Percentiles rank a stretch among this genome's conserved stretches.
Evolutionary conservation across 768 basidiomycete genomes (phyloP).

Genomic region (Lactarius indigo): DNA sequence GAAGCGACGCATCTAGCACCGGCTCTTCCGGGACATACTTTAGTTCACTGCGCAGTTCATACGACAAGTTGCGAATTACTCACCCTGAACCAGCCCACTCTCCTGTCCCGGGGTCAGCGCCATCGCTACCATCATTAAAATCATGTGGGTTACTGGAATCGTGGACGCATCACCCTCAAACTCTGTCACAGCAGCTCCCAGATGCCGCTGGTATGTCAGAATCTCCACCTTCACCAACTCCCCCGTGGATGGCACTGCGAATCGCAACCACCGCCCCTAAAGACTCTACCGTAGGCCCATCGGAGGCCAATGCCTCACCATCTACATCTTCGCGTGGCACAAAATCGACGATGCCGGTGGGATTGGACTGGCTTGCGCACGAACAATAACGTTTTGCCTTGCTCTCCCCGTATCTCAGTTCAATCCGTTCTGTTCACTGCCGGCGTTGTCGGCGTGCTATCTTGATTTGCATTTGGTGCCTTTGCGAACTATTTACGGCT

Average conservation of each 20-base stretch:
- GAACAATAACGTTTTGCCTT: constrained; percentile 38
- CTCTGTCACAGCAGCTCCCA: not conserved
- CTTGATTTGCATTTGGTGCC: not conserved
- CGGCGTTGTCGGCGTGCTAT: not conserved
- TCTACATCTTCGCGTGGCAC: constrained; percentile 10
- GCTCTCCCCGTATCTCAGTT: not conserved
- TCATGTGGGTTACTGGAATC: constrained; percentile 67
- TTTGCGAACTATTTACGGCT: not conserved
- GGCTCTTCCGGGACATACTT: constrained; percentile 14
- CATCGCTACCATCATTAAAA: constrained; percentile 68
- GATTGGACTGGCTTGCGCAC: constrained; percentile 65
- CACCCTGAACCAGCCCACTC: constrained; percentile 9
- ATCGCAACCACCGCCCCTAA: not conserved
- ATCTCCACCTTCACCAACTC: constrained; percentile 2
- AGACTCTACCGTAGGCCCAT: constrained; percentile 6
- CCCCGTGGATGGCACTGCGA: constrained; percentile 14
- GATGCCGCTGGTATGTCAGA: constrained; percentile 17
- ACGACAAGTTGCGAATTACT: constrained; percentile 17
- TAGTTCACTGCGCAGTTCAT: constrained; percentile 17
- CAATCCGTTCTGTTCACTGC: not conserved
- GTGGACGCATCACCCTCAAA: constrained; percentile 34
- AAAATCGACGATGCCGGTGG: constrained; percentile 53
- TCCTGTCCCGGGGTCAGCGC: constrained; percentile 24
- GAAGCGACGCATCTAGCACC: constrained; percentile 14
- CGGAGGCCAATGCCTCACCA: constrained; percentile 12